Evolutionary conservation across 208 protist genomes (phyloP).

Genomic region (Leishmania turanica): DNA sequence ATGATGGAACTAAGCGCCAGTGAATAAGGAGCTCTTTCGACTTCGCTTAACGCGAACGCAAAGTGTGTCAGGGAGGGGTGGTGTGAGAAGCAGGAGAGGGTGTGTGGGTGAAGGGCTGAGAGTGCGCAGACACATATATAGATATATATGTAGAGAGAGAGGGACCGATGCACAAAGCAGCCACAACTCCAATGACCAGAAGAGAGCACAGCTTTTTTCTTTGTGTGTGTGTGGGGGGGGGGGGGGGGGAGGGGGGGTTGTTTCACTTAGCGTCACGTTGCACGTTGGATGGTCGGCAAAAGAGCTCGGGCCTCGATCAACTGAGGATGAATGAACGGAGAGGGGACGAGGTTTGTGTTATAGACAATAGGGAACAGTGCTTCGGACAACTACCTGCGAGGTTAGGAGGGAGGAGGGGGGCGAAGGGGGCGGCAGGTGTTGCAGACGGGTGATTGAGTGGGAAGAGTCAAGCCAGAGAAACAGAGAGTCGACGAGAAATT

Average conservation of each 20-base stretch:
- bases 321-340: not conserved
- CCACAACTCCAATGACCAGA: no score
- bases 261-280: not conserved
- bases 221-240: no score
- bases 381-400: not conserved
- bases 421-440: not conserved
- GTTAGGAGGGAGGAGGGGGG: not conserved
- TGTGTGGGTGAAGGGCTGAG: not conserved
- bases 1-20: not conserved
- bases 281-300: not conserved
- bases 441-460: not conserved
- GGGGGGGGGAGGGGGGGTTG: no score
- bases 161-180: not conserved
- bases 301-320: not conserved
- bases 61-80: not conserved
- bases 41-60: not conserved
- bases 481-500: not conserved
- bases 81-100: not conserved
- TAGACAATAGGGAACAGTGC: not conserved
- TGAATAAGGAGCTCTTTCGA: not conserved
- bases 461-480: not conserved
- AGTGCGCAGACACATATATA: not conserved
- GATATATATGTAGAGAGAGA: not conserved
- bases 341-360: not conserved
- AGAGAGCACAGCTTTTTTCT: not conserved